Base-by-base conservation (phyloP, 257 asterid species). In the Petrea volubilis region DNA sequence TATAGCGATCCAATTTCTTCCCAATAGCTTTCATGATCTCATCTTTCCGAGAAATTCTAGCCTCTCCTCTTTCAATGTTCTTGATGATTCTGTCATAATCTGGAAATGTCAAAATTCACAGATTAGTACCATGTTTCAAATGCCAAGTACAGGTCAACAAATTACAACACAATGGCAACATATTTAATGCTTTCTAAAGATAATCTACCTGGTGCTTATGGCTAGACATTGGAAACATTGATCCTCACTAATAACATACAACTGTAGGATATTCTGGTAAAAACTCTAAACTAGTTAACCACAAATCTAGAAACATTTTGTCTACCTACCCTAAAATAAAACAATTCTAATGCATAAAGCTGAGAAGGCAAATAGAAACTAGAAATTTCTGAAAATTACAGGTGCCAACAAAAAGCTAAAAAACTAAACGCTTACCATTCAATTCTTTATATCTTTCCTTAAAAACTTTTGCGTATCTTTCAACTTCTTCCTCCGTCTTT, bases 21-120 rank as follows among this genome's bases (percentile, higher is more conserved):
- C 96, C 97, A 12, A 95, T 88, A 29, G 98, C 98, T 80, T 90
- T 92, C 99, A 92, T 90, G 80, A 95, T 95, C 88, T 95, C 99
- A 76, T 95, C 98, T 82, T 86, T 92, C 67, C 99, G 80, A 0
- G 97, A 88, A 74, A 95, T 95, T 81, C 99, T 88, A 38, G 96
- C 97, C 81, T 95, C 99, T 65, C 99, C 99, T 78, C 98, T 88
- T 77, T 95, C 99, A 69, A 95, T 95, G 75, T 90, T 84, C 84
- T 92, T 95, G 34, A 92, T 87, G 79, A 95, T 88, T 84, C 95
- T 87, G 82, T 95, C 99, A 65, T 92, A 95, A 77, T 95, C 99
- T 95, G 92, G 23, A 86, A 81, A 61, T 34, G 63, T 24, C 21
- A 81, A 12, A 74, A 66, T 38, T 20, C n/a, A 38, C 18, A 17